Conservation (phyloP, 768 basidiomycete species). For the Boletus huronensis region DNA sequence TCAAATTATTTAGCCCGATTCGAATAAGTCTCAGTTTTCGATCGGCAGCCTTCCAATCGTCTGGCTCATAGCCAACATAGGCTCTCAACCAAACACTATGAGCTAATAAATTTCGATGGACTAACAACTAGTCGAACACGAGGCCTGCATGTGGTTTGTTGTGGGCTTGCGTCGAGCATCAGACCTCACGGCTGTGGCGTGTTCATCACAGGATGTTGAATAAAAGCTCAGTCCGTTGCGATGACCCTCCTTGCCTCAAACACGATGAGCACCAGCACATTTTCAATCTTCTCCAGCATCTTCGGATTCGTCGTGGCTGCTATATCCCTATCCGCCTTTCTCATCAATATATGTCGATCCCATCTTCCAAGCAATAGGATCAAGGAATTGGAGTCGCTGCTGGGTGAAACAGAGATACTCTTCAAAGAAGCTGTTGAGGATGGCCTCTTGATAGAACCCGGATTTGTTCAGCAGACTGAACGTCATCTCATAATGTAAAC, state of each 20-base stretch:
- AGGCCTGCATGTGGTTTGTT: background rate
- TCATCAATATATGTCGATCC: background rate
- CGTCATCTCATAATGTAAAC: background rate
- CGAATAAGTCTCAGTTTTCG: too few species aligned
- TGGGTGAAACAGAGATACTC: constrained; percentile 1
- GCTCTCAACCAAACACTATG: too few species aligned
- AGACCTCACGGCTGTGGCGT: background rate
- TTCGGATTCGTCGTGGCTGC: background rate
- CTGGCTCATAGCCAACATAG: too few species aligned
- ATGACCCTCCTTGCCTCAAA: background rate
- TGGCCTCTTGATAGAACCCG: constrained; percentile 2
- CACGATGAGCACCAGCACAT: background rate
- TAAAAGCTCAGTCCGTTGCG: background rate
- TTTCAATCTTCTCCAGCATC: constrained; percentile 1
- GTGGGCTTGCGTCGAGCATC: background rate
- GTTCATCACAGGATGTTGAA: background rate
- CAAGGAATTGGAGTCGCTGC: background rate
- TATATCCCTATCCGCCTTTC: background rate
- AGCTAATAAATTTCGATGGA: too few species aligned
- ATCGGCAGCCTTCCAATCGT: too few species aligned
- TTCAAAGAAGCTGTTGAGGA: constrained; percentile 5
- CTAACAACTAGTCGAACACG: background rate
- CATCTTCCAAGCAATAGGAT: constrained; percentile 5
- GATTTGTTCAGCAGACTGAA: background rate
- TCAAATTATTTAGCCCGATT: too few species aligned